Base-by-base conservation (phyloP, 208 protist genomes). In the Naegleria lovaniensis region DNA sequence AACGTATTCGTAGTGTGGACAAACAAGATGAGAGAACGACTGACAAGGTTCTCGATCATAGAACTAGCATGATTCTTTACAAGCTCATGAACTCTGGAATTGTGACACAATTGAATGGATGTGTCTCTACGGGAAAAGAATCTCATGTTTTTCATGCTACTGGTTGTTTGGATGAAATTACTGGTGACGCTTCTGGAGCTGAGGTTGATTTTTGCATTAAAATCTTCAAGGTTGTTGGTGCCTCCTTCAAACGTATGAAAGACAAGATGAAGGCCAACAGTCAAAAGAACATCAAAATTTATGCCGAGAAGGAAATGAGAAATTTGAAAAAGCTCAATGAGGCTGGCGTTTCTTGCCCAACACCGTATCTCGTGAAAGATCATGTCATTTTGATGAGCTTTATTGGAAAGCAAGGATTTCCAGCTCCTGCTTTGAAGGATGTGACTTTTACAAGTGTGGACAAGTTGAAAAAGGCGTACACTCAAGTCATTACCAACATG, bases 401-500 rank as follows among this genome's bases (percentile, higher is more conserved):
- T 43, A 85, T 85, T 85, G 79, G 79, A 43, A 43, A 85, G 19
- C 9, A 85, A 36, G 79, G 79, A 43, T 43, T 43, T 29, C 36
- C n/a, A 43, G 79, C 79, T n/a, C 79, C 79, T 43, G 5, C 7
- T 36, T 85, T 85, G 36, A 85, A 43, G 19, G 79, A 85, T 22
- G 36, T 79, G 9, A 36, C 25, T 33, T 92, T 97, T 0, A 94
- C 96, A 93, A 11, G 4, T 76, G 7, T 79, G 29, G 67, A 79
- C 0, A 79, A 79, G 9, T 33, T 79, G 7, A 19, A 36, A 36
- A n/a, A 33, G 9, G 96, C 95, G 92, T 98, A 97, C 92, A 87
- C 97, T 5, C 94, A 98, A 86, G 85, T 97, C 33, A 97, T 98
- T 89, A 95, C 94, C 91, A 96, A 97, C 22, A 98, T 99, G 96